Conservation (phyloP, 192 early-diverging fungal genomes). For the Backusella luteola region DNA sequence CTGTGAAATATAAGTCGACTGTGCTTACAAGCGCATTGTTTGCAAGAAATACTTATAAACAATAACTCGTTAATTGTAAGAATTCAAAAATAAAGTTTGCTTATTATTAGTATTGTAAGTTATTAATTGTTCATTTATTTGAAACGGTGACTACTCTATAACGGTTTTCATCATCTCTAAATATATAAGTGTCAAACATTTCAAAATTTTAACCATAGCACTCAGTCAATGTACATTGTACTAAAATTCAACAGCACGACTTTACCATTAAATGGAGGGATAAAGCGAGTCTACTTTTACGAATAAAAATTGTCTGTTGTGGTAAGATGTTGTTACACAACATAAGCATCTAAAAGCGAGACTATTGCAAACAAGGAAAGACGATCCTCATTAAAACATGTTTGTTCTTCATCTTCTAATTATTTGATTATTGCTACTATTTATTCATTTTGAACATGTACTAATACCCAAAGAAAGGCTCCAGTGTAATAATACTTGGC, state of each 20-base stretch:
- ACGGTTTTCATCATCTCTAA: not conserved
- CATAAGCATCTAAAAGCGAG: not conserved
- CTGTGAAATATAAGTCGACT: too few relatives aligned
- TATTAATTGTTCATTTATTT: too few relatives aligned
- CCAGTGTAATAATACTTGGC: not conserved
- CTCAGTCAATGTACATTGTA: not conserved
- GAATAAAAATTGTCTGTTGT: not conserved
- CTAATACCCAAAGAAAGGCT: not conserved
- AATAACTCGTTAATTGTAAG: too few relatives aligned
- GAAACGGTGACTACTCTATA: too few relatives aligned
- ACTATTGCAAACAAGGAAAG: not conserved
- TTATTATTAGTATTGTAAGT: not conserved
- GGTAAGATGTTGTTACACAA: not conserved
- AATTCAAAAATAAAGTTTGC: not conserved
- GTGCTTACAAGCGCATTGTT: too few relatives aligned
- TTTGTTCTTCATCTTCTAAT: not conserved
- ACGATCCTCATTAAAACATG: not conserved
- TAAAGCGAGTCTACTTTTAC: not conserved
- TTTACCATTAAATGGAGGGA: not conserved
- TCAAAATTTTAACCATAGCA: not conserved
- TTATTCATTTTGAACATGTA: not conserved
- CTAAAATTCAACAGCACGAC: too few relatives aligned
- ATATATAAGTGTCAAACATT: not conserved
- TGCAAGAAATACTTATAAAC: too few relatives aligned
- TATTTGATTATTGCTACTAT: not conserved